Conservation (phyloP, 1,284 basidiomycete species). For the Limonomyces culmigenus region DNA sequence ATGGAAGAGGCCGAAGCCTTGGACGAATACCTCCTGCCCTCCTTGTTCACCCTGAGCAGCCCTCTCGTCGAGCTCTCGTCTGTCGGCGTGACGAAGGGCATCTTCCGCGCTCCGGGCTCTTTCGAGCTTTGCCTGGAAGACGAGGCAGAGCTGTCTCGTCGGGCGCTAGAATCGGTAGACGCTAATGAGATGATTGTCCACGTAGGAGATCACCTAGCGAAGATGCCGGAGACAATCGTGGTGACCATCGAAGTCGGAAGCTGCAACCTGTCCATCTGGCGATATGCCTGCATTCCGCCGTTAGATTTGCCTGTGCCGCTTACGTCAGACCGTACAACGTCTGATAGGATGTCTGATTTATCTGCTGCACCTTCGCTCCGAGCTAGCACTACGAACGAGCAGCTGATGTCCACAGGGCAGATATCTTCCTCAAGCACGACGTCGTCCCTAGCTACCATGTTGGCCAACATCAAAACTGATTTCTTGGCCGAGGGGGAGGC, state of each 20-base stretch:
- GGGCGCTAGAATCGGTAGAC: constrained; percentile 30
- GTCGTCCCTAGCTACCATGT: no score
- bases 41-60: constrained; percentile 62
- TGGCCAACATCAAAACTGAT: no score
- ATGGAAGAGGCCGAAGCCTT: constrained; percentile 45
- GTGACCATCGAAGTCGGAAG: constrained; percentile 39
- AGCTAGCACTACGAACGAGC: no score
- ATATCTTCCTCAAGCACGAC: no score
- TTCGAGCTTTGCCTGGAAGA: constrained; percentile 27
- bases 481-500: no score
- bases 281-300: constrained; percentile 47
- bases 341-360: constrained; percentile 8
- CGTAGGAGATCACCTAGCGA: constrained; percentile 29
- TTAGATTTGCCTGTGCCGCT: constrained; percentile 26
- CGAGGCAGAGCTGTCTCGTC: constrained; percentile 32
- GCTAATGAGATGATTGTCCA: constrained; percentile 47
- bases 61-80: constrained; percentile 61
- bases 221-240: constrained; percentile 26
- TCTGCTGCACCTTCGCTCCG: constrained; percentile 8
- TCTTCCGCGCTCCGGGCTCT: constrained; percentile 27
- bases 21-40: constrained; percentile 48
- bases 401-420: no score
- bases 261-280: constrained; percentile 44
- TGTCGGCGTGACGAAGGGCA: constrained; percentile 43
- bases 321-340: constrained; percentile 5